A percentile compares a stretch with the other conserved stretches of the same genome.
Evolutionary conservation across 345 rosid species (phyloP).

Genomic region (Ailanthus altissimus): DNA sequence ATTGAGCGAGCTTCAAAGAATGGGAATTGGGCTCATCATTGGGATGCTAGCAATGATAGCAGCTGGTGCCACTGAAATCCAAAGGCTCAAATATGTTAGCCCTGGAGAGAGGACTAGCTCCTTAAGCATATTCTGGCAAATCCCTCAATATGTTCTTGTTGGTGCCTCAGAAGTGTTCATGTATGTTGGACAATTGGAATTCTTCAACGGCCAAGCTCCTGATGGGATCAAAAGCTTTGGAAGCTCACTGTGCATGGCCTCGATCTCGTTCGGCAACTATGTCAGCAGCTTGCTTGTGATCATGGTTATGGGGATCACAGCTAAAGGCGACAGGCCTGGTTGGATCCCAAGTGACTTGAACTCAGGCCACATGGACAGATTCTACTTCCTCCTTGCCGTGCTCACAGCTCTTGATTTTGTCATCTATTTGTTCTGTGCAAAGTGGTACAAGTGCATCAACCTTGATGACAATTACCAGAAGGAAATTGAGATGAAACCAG

Average conservation of each 20-base stretch:
- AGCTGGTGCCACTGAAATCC: slow-evolving; percentile 71
- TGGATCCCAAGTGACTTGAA: slow-evolving; percentile 84
- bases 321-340: slow-evolving; percentile 53
- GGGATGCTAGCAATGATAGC: slow-evolving; percentile 83
- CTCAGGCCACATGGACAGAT: slow-evolving; percentile 74
- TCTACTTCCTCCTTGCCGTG: slow-evolving; percentile 63
- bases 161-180: slow-evolving; percentile 90
- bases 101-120: slow-evolving; percentile 57
- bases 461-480: slow-evolving; percentile 31
- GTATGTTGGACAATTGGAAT: slow-evolving; percentile 92
- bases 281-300: slow-evolving; percentile 73
- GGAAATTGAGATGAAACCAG: slow-evolving; percentile 22
- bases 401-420: slow-evolving; percentile 67
- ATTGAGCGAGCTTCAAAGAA: slow-evolving; percentile 75
- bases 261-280: slow-evolving; percentile 87
- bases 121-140: slow-evolving; percentile 81
- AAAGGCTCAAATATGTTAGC: slow-evolving; percentile 44
- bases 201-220: slow-evolving; percentile 86
- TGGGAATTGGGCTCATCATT: slow-evolving; percentile 80
- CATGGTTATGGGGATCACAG: slow-evolving; percentile 64
- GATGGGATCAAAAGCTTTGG: slow-evolving; percentile 92
- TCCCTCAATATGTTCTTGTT: slow-evolving; percentile 77
- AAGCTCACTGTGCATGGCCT: slow-evolving; percentile 95
- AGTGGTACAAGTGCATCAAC: slow-evolving; percentile 71
- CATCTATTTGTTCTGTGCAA: slow-evolving; percentile 62